Percentiles rank a stretch among this genome's conserved stretches.
Evolutionary conservation across 2,329 filamentous ascomycete genomes (phyloP).

Genomic region (Fusarium brachygibbosum): DNA sequence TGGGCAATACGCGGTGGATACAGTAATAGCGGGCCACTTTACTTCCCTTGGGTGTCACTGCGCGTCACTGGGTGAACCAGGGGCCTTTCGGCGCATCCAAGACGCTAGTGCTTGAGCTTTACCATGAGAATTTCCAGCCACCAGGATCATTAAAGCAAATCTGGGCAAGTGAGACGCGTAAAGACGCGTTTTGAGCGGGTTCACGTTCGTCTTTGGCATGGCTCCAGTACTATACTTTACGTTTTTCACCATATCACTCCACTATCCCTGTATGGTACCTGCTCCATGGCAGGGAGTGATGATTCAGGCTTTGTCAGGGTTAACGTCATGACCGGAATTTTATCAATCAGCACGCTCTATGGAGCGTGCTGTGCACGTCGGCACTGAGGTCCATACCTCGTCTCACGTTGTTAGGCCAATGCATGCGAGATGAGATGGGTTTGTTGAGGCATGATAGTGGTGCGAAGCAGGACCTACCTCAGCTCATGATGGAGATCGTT

Average conservation of each 20-base stretch:
- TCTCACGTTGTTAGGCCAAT: conserved; percentile 44
- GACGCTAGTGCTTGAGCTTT: conserved; percentile 34
- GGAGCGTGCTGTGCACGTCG: neutral
- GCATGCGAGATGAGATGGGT: conserved; percentile 33
- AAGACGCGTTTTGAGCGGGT: conserved; percentile 42
- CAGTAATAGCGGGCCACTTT: conserved; percentile 45
- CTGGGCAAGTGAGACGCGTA: conserved; percentile 39
- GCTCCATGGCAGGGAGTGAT: conserved; percentile 36
- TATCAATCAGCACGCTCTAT: conserved; percentile 53
- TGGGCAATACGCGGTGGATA: conserved; percentile 48
- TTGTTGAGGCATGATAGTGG: conserved; percentile 30
- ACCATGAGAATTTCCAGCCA: conserved; percentile 42
- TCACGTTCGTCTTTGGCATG: conserved; percentile 41
- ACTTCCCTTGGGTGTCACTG: conserved; percentile 33
- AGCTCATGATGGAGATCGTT: conserved; percentile 16
- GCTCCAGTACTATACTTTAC: conserved; percentile 24
- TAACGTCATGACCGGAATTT: conserved; percentile 42
- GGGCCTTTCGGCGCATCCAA: conserved; percentile 38
- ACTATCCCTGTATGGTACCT: conserved; percentile 25
- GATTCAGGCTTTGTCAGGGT: conserved; percentile 46
- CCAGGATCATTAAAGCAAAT: conserved; percentile 34
- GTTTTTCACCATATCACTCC: conserved; percentile 18
- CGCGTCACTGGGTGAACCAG: conserved; percentile 45
- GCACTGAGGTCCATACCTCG: conserved; percentile 20
- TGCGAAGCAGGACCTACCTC: conserved; percentile 25